phyloP scores from a whole-genome alignment of 805 yeast genomes.

The Blastobotrys muscicola region DNA sequence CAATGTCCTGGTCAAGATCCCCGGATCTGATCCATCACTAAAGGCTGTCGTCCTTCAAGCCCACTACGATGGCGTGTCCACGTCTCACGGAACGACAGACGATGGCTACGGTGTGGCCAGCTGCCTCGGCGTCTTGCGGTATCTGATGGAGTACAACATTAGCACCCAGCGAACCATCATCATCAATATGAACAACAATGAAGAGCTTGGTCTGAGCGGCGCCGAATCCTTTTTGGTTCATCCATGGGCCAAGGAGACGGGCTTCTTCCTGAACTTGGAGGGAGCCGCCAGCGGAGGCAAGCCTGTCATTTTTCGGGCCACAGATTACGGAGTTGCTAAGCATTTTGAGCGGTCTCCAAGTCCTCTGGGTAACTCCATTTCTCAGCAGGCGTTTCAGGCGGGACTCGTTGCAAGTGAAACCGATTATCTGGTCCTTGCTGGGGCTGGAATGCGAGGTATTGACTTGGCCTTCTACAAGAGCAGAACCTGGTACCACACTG shows the following conservation, averaged over 20 bases:
- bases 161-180: slow-evolving; percentile 66
- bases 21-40: slow-evolving; percentile 48
- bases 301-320: slow-evolving; percentile 73
- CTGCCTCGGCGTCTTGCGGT: slow-evolving; percentile 57
- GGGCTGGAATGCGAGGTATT: slow-evolving; percentile 66
- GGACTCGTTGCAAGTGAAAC: slow-evolving; percentile 72
- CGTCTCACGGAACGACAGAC: slow-evolving; percentile 82
- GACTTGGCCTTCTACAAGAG: slow-evolving; percentile 88
- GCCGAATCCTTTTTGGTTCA: slow-evolving; percentile 66
- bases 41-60: slow-evolving; percentile 73
- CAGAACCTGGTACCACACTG: slow-evolving; percentile 74
- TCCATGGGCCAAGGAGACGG: slow-evolving; percentile 56
- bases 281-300: slow-evolving; percentile 92
- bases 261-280: slow-evolving; percentile 64
- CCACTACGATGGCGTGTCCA: slow-evolving; percentile 84
- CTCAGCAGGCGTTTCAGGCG: slow-evolving; percentile 76
- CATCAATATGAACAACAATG: slow-evolving; percentile 82
- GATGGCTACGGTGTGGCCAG: slow-evolving; percentile 87
- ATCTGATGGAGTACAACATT: slow-evolving; percentile 30
- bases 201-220: slow-evolving; percentile 80
- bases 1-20: slow-evolving; percentile 65
- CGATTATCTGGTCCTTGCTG: slow-evolving; percentile 65
- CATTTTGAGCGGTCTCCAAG: slow-evolving; percentile 39
- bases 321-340: slow-evolving; percentile 62
- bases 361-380: slow-evolving; percentile 73